Percentiles rank a stretch among this genome's conserved stretches.
Conservation (phyloP, 2,329 filamentous ascomycete species). For the Colletotrichum destructivum region DNA sequence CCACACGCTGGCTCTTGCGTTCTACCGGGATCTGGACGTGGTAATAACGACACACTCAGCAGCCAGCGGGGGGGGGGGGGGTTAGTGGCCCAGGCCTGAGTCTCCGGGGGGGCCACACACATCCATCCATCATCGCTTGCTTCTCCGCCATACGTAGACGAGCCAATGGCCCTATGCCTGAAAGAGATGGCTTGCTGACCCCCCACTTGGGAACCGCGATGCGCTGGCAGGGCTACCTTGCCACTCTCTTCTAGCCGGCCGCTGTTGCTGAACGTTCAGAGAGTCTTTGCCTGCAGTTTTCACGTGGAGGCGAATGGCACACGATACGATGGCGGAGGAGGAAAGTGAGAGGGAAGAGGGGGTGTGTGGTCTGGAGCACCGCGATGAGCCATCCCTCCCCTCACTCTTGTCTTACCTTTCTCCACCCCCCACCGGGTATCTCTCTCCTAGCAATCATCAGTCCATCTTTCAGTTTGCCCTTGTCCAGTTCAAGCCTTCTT, state of each 20-base stretch:
- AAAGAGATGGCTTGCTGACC: conserved; percentile 41
- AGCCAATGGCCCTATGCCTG: conserved; percentile 38
- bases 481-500: conserved; percentile 5
- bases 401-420: conserved; percentile 2
- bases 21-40: conserved; percentile 16
- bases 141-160: conserved; percentile 23
- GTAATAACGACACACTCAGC: conserved; percentile 10
- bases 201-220: conserved; percentile 32
- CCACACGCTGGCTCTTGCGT: background rate
- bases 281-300: conserved; percentile 37
- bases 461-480: conserved; percentile 24
- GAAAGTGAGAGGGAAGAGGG: conserved; percentile 5
- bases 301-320: conserved; percentile 41
- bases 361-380: conserved; percentile 6
- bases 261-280: conserved; percentile 31
- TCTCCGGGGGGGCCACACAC: conserved; percentile 15
- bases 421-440: background rate
- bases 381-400: background rate
- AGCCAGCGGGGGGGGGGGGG: background rate
- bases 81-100: conserved; percentile 25
- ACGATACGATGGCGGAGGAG: conserved; percentile 33
- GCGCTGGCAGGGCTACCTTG: conserved; percentile 42
- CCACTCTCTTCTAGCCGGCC: conserved; percentile 22
- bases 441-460: conserved; percentile 10
- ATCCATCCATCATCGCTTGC: conserved; percentile 34